Evolutionary conservation across 768 basidiomycete species (phyloP), one percentile per base, ranked within the genome.

Genomic region (Leccinum disarticulatum): DNA sequence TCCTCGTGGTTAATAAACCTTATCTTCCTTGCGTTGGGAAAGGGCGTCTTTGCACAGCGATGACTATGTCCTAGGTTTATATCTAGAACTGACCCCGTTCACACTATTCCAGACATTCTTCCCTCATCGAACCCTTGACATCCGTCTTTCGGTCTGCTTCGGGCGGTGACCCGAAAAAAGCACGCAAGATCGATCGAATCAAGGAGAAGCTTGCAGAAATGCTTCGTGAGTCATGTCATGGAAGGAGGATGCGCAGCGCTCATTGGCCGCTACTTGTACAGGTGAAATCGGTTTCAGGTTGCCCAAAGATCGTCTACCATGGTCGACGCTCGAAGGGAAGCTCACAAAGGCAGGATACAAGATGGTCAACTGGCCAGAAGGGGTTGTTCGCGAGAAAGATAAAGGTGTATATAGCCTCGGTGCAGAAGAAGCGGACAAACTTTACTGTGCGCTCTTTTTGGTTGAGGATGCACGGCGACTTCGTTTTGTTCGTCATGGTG

Each of bases 141-240:
- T 33, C 55, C 2, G 22, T 54, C 7, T 36, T 56, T 11, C 54
- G 48, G 5, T 17, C 22, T 1, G 25, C 41, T 14, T 6, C 19
- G 0, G 33, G 38, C 13, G 13, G 22, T 1, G 48, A 58, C 15
- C 1, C 14, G 2, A 22, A 41, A 11, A 55, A 22, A 14, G 25
- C 11, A 7, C 50, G 13, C 10, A 63, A 55, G 60, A 55, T 64
- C 0, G 43, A 56, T n/a, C 17, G 25, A 22, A 59, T 66, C 47
- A 61, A 55, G 13, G 7, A 54, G 10, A 43, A 22, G 8, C 55
- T 61, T 2, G 33, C 56, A 9, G 13, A 53, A 1, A 60, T 63
- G 64, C 59, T 64, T 53, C 52, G 62, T 64, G 9, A 52, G 62
- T 58, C 9, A 14, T 50, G 15, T 10, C 7, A 8, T 49, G 5